These are phyloP conservation scores for Coelastrella sp. DNA, from an alignment of 139 green algal genomes.

Conservation along the genomic window DNA sequence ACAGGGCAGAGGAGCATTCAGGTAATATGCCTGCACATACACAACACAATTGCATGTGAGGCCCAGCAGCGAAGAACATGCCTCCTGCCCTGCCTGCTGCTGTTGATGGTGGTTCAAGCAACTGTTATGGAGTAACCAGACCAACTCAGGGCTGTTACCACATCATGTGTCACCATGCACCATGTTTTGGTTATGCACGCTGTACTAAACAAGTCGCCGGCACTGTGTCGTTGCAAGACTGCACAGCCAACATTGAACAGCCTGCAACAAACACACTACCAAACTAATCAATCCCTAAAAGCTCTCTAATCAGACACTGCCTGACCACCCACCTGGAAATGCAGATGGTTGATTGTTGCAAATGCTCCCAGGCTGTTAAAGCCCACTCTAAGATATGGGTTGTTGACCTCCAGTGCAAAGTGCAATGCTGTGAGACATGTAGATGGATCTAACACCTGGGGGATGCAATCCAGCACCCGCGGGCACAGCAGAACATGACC, in stretches of 20 bases:
- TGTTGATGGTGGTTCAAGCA: too few species aligned
- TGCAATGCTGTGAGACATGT: conserved; percentile 89
- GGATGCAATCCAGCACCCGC: conserved; percentile 79
- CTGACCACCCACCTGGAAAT: conserved; percentile 91
- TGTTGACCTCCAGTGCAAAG: conserved; percentile 89
- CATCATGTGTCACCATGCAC: too few species aligned
- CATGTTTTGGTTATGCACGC: too few species aligned
- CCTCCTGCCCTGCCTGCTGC: too few species aligned
- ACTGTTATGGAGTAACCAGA: too few species aligned
- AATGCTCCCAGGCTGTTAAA: conserved; percentile 99
- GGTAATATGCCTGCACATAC: conserved; percentile 88
- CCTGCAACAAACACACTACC: too few species aligned
- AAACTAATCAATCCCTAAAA: too few species aligned
- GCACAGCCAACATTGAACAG: too few species aligned
- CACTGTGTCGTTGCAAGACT: too few species aligned
- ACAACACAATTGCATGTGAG: background rate
- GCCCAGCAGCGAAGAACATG: background rate
- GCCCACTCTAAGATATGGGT: conserved; percentile 94
- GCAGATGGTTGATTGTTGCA: conserved; percentile 99
- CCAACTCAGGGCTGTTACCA: too few species aligned
- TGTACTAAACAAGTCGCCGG: conserved; percentile 48
- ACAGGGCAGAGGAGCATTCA: conserved; percentile 84
- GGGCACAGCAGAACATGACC: conserved; percentile 98
- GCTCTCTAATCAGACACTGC: too few species aligned
- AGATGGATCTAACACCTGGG: conserved; percentile 63